Evolutionary conservation across 257 asterid genomes (phyloP).

Genomic region (Capsicum chinense): DNA sequence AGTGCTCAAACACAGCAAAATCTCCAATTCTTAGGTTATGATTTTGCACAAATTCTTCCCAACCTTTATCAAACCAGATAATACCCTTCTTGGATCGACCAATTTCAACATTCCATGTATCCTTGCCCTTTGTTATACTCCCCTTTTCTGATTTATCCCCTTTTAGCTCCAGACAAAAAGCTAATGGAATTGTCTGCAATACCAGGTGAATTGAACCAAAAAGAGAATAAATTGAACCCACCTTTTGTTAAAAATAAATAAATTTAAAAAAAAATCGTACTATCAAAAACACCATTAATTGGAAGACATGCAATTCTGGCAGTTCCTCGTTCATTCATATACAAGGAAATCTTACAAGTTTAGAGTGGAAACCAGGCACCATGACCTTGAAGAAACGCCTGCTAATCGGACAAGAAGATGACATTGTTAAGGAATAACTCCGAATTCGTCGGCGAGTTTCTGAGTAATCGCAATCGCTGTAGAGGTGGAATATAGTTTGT

Average conservation of each 20-base stretch:
- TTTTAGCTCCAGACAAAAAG: conserved; percentile 22
- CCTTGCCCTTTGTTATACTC: conserved; percentile 26
- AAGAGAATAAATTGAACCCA: not conserved
- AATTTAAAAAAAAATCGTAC: not conserved
- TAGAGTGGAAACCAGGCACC: conserved; percentile 36
- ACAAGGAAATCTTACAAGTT: conserved; percentile 30
- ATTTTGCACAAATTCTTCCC: conserved; percentile 36
- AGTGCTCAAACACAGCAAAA: conserved; percentile 38
- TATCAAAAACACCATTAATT: not conserved
- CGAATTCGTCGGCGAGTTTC: not conserved
- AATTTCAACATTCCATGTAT: conserved; percentile 33
- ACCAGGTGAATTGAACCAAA: conserved; percentile 12
- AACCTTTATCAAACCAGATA: conserved; percentile 32
- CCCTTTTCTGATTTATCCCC: conserved; percentile 26
- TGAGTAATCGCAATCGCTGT: not conserved
- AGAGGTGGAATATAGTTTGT: not conserved
- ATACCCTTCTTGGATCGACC: not conserved
- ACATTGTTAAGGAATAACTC: not conserved
- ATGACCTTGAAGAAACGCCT: conserved; percentile 42
- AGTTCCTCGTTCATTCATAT: not conserved
- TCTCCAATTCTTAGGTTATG: conserved; percentile 36
- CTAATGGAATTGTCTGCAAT: conserved; percentile 29
- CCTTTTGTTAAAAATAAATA: not conserved
- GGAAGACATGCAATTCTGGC: not conserved
- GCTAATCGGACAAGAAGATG: not conserved